Base-by-base conservation (phyloP, 192 early-diverging fungal genomes). In the Coemansia sp. region DNA sequence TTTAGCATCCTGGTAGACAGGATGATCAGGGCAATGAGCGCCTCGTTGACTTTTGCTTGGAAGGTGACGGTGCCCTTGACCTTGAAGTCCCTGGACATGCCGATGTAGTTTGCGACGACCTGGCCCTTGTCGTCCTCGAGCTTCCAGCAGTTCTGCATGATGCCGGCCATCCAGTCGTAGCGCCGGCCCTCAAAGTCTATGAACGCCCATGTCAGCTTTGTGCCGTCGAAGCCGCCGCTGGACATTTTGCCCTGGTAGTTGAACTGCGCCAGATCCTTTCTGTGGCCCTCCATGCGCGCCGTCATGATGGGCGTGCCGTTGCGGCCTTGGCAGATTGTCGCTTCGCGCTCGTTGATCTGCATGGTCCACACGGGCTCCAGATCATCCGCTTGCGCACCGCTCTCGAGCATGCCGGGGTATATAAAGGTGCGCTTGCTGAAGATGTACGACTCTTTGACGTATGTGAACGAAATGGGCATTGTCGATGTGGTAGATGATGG, bases 101-200 rank as follows among this genome's bases (percentile, higher is more conserved):
- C 75, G 27, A 71, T 71, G 63, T 58, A 77, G 60, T 77, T 64
- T 29, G 74, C 74, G 19, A 77, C 48, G 7, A 29, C 27, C 9
- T 45, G 36, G 28, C 74, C 69, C 5, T 64, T 34, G 14, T 62
- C 27, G 50, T 77, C 61, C 42, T 77, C 74, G 5, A 77, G 68
- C 60, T 77, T 77, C 74, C 74, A 77, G 60, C 74, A 71, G 58
- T 71, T 58, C 32, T 77, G 68, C 68, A 77, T 71, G 36, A 77
- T 77, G 39, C 74, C 69, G 16, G 68, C 74, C 23, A 77, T 27
- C 74, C 74, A 77, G 55, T 71, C 69, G 32, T 71, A 77, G 11
- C 74, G 39, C 46, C 57, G 34, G 28, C 74, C 74, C 14, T 77
- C 74, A 62, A 71, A 77, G 55, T 71, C 69, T 32, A 68, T 51